Base-by-base conservation (phyloP, 257 asterid genomes). In the Solanum appendiculatum region DNA sequence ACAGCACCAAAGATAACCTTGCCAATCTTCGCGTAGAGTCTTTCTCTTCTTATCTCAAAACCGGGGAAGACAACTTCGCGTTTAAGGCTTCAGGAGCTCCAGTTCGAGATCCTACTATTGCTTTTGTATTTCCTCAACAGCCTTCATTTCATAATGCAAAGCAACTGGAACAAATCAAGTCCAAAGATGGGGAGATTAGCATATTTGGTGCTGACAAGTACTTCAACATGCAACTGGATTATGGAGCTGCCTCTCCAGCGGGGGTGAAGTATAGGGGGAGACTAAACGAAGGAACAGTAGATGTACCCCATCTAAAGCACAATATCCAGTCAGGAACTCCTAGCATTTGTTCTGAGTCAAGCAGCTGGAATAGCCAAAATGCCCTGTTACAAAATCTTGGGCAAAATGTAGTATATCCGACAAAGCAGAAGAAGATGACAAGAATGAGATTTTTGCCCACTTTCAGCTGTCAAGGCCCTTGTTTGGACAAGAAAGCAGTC, bases 161-260 rank as follows among this genome's bases (percentile, higher is more conserved):
- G 25, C 63, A 86, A 6, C 60, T 73, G 31, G 88, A 82, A 77
- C 87, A 87, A 87, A 58, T 25, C 39, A 87, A 85, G 83, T 78
- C 88, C 68, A 89, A 89, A 87, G 92, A 93, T 31, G 89, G 92
- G 0, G 97, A 95, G 84, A 91, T 94, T 33, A 94, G 94, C 51
- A 93, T 96, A 1, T 96, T 96, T 86, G 93, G 93, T 5, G 99
- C 99, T 10, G 98, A 95, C 70, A 93, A 89, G 89, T 95, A 95
- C 95, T 96, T 95, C 90, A 96, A 95, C 92, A 93, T 90, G 97
- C 92, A 89, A 54, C 20, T 93, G 51, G 96, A 94, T 56, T 89
- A 87, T 56, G 90, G 74, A 29, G 78, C 89, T 83, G 75, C 23
- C 54, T 46, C 85, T 81, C 69, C 85, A 81, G 36, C 42, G 9